Conservation (phyloP, 1,284 basidiomycete genomes). For the Omphalotus olearius region DNA sequence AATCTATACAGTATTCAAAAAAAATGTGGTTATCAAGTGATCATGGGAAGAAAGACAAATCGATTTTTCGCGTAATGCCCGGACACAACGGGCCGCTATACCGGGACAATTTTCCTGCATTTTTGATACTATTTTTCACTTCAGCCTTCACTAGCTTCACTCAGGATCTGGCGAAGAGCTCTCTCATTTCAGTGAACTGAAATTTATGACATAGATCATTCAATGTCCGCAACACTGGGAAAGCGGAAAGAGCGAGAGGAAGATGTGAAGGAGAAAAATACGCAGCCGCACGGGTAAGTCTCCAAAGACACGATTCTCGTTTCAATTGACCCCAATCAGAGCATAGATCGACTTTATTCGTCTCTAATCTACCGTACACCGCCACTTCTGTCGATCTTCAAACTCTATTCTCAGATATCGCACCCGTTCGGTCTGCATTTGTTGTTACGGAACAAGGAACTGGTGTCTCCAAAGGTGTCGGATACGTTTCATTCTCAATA, state of each 20-base stretch:
- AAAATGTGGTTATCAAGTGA: too few species aligned
- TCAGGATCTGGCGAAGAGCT: too few species aligned
- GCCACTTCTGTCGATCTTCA: constrained; percentile 89
- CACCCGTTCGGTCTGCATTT: constrained; percentile 92
- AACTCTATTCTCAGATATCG: constrained; percentile 93
- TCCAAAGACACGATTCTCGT: neutral
- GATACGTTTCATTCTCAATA: constrained; percentile 92
- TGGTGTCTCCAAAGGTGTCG: constrained; percentile 92
- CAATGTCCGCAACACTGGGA: constrained; percentile 33
- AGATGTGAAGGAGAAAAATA: constrained; percentile 25
- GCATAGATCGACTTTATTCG: constrained; percentile 66
- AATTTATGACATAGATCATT: too few species aligned
- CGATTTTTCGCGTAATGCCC: too few species aligned
- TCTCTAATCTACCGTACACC: constrained; percentile 84
- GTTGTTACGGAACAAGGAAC: constrained; percentile 82
- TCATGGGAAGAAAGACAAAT: too few species aligned
- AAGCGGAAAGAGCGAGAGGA: constrained; percentile 51
- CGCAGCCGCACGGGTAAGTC: constrained; percentile 32
- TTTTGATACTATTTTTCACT: neutral
- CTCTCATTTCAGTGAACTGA: too few species aligned
- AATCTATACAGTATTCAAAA: neutral
- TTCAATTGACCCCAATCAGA: constrained; percentile 1
- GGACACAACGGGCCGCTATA: too few species aligned
- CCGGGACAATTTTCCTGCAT: neutral
- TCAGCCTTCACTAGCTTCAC: too few species aligned